Evolutionary conservation across 1,284 basidiomycete species (phyloP).

Genomic region (Ceratobasidium sp.): DNA sequence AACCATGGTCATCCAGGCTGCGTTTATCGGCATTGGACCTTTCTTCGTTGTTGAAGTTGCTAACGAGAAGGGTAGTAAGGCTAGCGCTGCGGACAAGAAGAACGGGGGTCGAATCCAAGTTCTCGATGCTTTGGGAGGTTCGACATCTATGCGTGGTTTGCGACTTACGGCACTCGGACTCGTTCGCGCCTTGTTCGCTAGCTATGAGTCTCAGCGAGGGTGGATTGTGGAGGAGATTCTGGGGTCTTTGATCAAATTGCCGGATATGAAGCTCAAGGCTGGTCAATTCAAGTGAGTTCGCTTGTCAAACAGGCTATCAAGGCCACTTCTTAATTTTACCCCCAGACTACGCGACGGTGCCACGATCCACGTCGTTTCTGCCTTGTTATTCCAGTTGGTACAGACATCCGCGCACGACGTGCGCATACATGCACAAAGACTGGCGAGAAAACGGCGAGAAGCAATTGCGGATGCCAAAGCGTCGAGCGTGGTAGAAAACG

Average conservation of each 20-base stretch:
- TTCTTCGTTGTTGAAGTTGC: slow-evolving; percentile 84
- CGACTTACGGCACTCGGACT: slow-evolving; percentile 83
- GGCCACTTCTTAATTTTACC: neutral
- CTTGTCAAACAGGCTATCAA: neutral
- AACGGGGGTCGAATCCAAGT: slow-evolving; percentile 67
- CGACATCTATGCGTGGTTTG: slow-evolving; percentile 74
- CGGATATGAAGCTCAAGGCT: slow-evolving; percentile 87
- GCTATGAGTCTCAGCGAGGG: slow-evolving; percentile 85
- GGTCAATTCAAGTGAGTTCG: slow-evolving; percentile 80
- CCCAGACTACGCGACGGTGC: slow-evolving; percentile 78
- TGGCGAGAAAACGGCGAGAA: slow-evolving; percentile 71
- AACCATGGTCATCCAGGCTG: slow-evolving; percentile 85
- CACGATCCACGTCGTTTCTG: slow-evolving; percentile 91
- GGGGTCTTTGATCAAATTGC: slow-evolving; percentile 86
- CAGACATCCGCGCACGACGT: slow-evolving; percentile 91
- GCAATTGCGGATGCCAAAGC: slow-evolving; percentile 68
- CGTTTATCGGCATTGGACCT: slow-evolving; percentile 91
- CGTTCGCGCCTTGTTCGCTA: slow-evolving; percentile 89
- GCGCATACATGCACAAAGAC: slow-evolving; percentile 66
- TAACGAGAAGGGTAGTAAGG: slow-evolving; percentile 56
- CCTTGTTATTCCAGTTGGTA: slow-evolving; percentile 92
- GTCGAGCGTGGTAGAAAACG: slow-evolving; percentile 63
- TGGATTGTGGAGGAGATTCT: slow-evolving; percentile 98
- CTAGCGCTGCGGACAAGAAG: slow-evolving; percentile 66
- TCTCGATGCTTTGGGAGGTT: slow-evolving; percentile 66